A percentile compares a stretch with the other conserved stretches of the same genome.
phyloP scores from a whole-genome alignment of 306 rosid genomes.

The Fagus crenata region DNA sequence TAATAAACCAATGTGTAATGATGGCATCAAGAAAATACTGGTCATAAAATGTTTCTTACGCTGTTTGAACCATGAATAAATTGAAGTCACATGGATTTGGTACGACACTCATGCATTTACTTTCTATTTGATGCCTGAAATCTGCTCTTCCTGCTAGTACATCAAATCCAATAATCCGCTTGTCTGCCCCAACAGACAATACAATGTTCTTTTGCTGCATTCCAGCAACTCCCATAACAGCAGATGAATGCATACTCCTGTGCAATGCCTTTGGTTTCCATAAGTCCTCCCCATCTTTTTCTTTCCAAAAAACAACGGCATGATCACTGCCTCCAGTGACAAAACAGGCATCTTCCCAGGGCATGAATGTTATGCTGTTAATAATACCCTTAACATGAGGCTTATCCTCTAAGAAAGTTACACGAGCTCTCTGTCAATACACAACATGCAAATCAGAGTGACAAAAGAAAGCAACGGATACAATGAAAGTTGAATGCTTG shows the following conservation, averaged over 20 bases:
- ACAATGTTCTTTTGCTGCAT: slow-evolving; percentile 80
- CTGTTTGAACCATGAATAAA: slow-evolving; percentile 86
- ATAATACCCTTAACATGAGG: slow-evolving; percentile 94
- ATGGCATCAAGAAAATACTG: not conserved
- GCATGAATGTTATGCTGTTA: slow-evolving; percentile 76
- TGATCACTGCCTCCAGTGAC: slow-evolving; percentile 94
- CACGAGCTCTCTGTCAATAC: slow-evolving; percentile 64
- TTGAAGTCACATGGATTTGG: slow-evolving; percentile 84
- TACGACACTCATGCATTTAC: slow-evolving; percentile 83
- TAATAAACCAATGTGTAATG: not conserved
- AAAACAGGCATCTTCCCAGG: slow-evolving; percentile 76
- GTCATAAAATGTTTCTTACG: slow-evolving; percentile 41
- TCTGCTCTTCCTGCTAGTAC: slow-evolving; percentile 62
- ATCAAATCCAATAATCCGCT: slow-evolving; percentile 75
- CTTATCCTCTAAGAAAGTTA: slow-evolving; percentile 71
- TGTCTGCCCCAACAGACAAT: slow-evolving; percentile 93
- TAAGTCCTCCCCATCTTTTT: slow-evolving; percentile 52
- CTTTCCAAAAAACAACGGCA: slow-evolving; percentile 83
- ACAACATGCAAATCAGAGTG: slow-evolving; percentile 23
- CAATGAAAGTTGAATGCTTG: not conserved
- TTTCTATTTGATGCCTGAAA: slow-evolving; percentile 84
- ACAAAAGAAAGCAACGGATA: slow-evolving; percentile 11
- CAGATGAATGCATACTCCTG: slow-evolving; percentile 77
- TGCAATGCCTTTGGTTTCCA: slow-evolving; percentile 94
- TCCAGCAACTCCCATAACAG: slow-evolving; percentile 98